These are phyloP conservation scores for Alternaria triticimaculans DNA, from an alignment of 2,329 filamentous ascomycete genomes.

Conservation along the genomic window DNA sequence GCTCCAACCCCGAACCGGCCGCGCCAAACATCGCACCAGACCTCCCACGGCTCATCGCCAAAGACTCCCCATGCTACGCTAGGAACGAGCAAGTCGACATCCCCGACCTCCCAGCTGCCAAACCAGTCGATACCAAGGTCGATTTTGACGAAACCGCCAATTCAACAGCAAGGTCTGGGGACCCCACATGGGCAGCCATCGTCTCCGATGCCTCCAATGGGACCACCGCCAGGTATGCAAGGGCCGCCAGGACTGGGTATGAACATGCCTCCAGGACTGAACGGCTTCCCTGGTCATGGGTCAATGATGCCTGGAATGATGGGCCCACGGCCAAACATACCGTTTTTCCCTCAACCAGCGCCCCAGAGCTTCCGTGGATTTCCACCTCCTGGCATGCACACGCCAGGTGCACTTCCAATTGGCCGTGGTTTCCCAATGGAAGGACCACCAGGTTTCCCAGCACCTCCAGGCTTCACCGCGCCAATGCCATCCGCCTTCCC, in stretches of 20 bases:
- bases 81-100: conserved; percentile 60
- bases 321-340: conserved; percentile 62
- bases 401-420: conserved; percentile 61
- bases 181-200: conserved; percentile 65
- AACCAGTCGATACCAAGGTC: conserved; percentile 69
- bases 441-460: conserved; percentile 54
- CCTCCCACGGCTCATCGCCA: conserved; percentile 71
- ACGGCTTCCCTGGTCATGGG: conserved; percentile 57
- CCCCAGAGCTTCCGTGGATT: conserved; percentile 62
- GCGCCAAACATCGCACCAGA: conserved; percentile 81
- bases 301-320: conserved; percentile 62
- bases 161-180: conserved; percentile 54
- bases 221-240: conserved; percentile 63
- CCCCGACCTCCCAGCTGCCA: conserved; percentile 69
- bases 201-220: conserved; percentile 70
- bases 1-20: conserved; percentile 79
- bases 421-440: conserved; percentile 63
- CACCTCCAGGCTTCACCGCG: conserved; percentile 48
- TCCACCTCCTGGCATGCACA: conserved; percentile 65
- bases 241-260: conserved; percentile 61
- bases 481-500: conserved; percentile 47
- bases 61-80: conserved; percentile 66
- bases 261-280: conserved; percentile 58
- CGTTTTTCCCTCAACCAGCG: conserved; percentile 62
- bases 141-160: conserved; percentile 64